phyloP scores from a whole-genome alignment of 768 basidiomycete species.

The Chalciporus chontae region DNA sequence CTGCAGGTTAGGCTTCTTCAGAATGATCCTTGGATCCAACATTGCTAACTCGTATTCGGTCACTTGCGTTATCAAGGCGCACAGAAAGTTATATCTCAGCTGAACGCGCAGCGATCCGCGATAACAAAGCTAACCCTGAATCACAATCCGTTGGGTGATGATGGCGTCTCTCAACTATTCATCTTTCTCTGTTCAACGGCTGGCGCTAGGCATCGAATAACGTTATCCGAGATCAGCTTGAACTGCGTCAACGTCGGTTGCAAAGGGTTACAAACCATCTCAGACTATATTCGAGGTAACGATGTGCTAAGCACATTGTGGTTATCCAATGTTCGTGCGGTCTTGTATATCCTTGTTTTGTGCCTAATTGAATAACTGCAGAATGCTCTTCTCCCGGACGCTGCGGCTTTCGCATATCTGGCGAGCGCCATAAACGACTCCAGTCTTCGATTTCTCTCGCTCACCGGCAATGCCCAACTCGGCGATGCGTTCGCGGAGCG shows the following conservation, averaged over 20 bases:
- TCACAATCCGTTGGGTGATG: conserved; percentile 55
- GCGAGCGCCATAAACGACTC: conserved; percentile 53
- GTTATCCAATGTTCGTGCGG: conserved; percentile 50
- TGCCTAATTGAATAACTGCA: conserved; percentile 23
- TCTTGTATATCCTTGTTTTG: not conserved
- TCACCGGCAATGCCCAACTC: conserved; percentile 47
- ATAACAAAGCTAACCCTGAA: conserved; percentile 53
- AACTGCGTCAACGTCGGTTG: conserved; percentile 55
- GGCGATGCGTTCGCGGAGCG: conserved; percentile 46
- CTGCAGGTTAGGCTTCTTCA: conserved; percentile 13
- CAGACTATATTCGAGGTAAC: conserved; percentile 49
- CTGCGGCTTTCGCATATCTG: conserved; percentile 36
- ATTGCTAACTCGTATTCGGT: conserved; percentile 2
- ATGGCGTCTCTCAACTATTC: conserved; percentile 53
- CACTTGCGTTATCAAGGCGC: conserved; percentile 42
- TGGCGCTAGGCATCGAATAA: conserved; percentile 41
- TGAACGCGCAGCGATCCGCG: conserved; percentile 37
- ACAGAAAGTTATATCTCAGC: conserved; percentile 44
- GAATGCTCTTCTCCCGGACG: conserved; percentile 41
- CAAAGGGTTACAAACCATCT: conserved; percentile 47
- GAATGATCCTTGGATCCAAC: too few species aligned
- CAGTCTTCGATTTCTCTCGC: conserved; percentile 43
- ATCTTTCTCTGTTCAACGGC: conserved; percentile 47
- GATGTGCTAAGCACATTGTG: conserved; percentile 41
- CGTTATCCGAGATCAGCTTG: conserved; percentile 51